phyloP scores from a whole-genome alignment of 2,329 filamentous ascomycete species.

The Aspergillus persii region DNA sequence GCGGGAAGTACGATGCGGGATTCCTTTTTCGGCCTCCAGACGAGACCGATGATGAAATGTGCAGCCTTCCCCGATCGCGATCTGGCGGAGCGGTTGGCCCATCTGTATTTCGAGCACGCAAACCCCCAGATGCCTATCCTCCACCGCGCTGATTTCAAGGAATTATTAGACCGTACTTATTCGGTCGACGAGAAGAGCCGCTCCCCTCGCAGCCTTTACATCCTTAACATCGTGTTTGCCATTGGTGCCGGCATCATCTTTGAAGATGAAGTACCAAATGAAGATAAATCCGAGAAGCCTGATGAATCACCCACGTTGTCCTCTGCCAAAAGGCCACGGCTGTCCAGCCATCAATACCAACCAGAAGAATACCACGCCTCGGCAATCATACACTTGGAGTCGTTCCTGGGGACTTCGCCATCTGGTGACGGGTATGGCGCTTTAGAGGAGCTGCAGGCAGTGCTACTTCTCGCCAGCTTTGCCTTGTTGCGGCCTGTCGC shows the following conservation, averaged over 20 bases:
- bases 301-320: slow-evolving; percentile 27
- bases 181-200: slow-evolving; percentile 63
- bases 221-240: slow-evolving; percentile 95
- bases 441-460: slow-evolving; percentile 89
- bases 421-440: slow-evolving; percentile 70
- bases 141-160: slow-evolving; percentile 85
- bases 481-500: slow-evolving; percentile 87
- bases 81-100: slow-evolving; percentile 69
- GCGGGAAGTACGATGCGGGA: slow-evolving; percentile 83
- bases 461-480: slow-evolving; percentile 85
- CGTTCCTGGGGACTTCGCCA: slow-evolving; percentile 69
- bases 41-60: slow-evolving; percentile 80
- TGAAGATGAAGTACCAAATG: slow-evolving; percentile 42
- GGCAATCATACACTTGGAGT: slow-evolving; percentile 86
- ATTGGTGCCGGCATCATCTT: slow-evolving; percentile 94
- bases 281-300: slow-evolving; percentile 22
- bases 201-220: slow-evolving; percentile 80
- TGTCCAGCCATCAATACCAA: slow-evolving; percentile 63
- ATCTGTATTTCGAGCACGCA: slow-evolving; percentile 91
- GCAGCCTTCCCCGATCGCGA: slow-evolving; percentile 79
- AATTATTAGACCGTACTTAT: slow-evolving; percentile 81
- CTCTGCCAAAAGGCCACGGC: slow-evolving; percentile 51
- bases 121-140: slow-evolving; percentile 95
- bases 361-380: slow-evolving; percentile 96
- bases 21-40: slow-evolving; percentile 95